Evolutionary conservation across 2,329 filamentous ascomycete genomes (phyloP).

Genomic region (Penicillium sp.): DNA sequence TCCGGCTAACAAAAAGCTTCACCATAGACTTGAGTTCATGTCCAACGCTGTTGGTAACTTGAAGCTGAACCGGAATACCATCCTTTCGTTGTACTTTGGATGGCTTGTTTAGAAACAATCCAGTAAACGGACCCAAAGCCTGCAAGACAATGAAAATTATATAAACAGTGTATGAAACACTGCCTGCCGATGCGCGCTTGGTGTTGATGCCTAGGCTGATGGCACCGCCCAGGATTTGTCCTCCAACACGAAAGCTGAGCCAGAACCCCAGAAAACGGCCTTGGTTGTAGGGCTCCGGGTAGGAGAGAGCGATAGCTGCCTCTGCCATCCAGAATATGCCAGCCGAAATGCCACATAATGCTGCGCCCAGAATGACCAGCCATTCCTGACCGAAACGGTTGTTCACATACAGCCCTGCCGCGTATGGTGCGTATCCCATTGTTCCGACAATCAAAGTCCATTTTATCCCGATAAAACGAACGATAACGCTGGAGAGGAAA

Average conservation of each 20-base stretch:
- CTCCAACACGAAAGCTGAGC: slow-evolving; percentile 64
- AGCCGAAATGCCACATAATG: slow-evolving; percentile 70
- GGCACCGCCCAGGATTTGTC: slow-evolving; percentile 72
- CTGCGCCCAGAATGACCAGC: slow-evolving; percentile 70
- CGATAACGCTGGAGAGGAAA: slow-evolving; percentile 66
- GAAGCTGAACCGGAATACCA: slow-evolving; percentile 64
- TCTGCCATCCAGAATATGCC: slow-evolving; percentile 79
- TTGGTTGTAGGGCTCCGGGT: slow-evolving; percentile 71
- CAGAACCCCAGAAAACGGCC: slow-evolving; percentile 70
- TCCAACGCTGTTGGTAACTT: slow-evolving; percentile 60
- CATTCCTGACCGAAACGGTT: slow-evolving; percentile 72
- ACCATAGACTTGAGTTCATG: slow-evolving; percentile 64
- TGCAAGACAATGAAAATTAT: slow-evolving; percentile 73
- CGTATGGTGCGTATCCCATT: slow-evolving; percentile 71
- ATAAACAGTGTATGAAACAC: slow-evolving; percentile 71
- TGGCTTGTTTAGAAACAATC: slow-evolving; percentile 65
- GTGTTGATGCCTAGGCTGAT: slow-evolving; percentile 72
- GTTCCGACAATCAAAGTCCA: slow-evolving; percentile 73
- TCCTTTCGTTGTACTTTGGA: slow-evolving; percentile 67
- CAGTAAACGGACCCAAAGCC: slow-evolving; percentile 66
- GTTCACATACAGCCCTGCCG: slow-evolving; percentile 72
- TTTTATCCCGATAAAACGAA: slow-evolving; percentile 72
- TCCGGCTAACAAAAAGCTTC: slow-evolving; percentile 62
- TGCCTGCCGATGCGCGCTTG: slow-evolving; percentile 60
- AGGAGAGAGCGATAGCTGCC: slow-evolving; percentile 72